Conservation (phyloP, 2,329 filamentous ascomycete genomes). For the Aspergillus sp. region DNA sequence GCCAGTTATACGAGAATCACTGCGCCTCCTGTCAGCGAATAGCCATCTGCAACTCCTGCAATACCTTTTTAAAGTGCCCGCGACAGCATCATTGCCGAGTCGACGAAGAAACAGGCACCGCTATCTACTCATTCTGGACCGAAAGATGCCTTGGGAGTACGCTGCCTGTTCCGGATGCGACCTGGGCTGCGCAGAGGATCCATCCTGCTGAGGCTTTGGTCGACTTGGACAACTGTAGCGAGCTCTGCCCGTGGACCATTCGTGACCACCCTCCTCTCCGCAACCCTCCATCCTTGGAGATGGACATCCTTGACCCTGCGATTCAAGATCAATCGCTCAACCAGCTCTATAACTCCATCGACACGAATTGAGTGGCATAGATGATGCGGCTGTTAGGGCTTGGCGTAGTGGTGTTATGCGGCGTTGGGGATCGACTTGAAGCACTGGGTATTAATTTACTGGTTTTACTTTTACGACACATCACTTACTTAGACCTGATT, state of each 20-base stretch:
- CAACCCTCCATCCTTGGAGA: conserved; percentile 32
- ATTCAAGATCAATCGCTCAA: conserved; percentile 33
- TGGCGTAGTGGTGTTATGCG: conserved; percentile 3
- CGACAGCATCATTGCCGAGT: conserved; percentile 32
- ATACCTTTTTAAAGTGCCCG: conserved; percentile 34
- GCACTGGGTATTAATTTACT: not conserved
- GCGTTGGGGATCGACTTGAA: not conserved
- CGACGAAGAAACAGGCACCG: conserved; percentile 24
- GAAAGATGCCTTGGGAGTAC: conserved; percentile 33
- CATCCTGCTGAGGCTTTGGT: conserved; percentile 37
- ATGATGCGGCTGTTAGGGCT: not conserved
- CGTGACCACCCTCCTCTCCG: conserved; percentile 37
- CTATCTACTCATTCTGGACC: conserved; percentile 38
- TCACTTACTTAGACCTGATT: too few relatives aligned
- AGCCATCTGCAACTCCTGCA: conserved; percentile 36
- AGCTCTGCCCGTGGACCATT: conserved; percentile 41
- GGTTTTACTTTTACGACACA: not conserved
- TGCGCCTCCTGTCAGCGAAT: conserved; percentile 38
- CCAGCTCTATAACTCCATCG: conserved; percentile 38
- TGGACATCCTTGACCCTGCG: conserved; percentile 34
- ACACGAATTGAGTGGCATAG: conserved; percentile 27
- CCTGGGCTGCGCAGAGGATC: conserved; percentile 37
- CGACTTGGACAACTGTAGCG: conserved; percentile 38
- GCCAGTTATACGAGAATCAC: conserved; percentile 32
- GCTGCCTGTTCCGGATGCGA: conserved; percentile 27